These are phyloP conservation scores for Ministeria vibrans DNA, from an alignment of 78 protist genomes.

Conservation along the genomic window DNA sequence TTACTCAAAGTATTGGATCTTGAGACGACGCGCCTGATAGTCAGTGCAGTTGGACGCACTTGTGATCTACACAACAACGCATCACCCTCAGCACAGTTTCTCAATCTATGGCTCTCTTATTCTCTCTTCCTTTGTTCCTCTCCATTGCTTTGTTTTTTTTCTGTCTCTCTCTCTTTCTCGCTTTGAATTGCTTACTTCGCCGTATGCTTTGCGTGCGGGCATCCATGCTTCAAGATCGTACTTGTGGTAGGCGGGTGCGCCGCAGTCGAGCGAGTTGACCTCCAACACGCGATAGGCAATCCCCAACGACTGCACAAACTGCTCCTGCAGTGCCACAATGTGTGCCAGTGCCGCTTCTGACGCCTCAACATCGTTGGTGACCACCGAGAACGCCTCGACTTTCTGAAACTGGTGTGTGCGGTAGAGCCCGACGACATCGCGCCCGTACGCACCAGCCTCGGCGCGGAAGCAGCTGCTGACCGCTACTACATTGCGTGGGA, in stretches of 20 bases:
- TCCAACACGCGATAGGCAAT: constrained; percentile 66
- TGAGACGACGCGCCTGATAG: constrained; percentile 67
- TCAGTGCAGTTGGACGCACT: constrained; percentile 76
- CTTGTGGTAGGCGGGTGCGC: constrained; percentile 76
- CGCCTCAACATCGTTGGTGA: background rate
- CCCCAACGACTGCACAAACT: constrained; percentile 26
- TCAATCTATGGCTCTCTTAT: too few relatives aligned
- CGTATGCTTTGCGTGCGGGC: constrained; percentile 64
- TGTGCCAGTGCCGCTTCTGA: constrained; percentile 4
- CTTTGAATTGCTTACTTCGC: constrained; percentile 62
- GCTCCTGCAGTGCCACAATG: constrained; percentile 7
- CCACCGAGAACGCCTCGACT: constrained; percentile 42
- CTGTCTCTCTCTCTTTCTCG: background rate
- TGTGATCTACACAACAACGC: constrained; percentile 21
- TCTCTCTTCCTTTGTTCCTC: too few relatives aligned
- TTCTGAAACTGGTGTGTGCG: constrained; percentile 85
- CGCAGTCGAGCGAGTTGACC: constrained; percentile 73
- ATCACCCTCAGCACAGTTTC: background rate
- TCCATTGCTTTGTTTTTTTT: background rate
- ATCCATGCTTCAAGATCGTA: constrained; percentile 89
- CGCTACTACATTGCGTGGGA: constrained; percentile 66
- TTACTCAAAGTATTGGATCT: constrained; percentile 10
- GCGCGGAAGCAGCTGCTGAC: constrained; percentile 70
- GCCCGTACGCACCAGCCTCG: constrained; percentile 49
- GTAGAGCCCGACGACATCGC: constrained; percentile 60